Conservation (phyloP, 129 eudicot species). For the Artemisia tridentata region DNA sequence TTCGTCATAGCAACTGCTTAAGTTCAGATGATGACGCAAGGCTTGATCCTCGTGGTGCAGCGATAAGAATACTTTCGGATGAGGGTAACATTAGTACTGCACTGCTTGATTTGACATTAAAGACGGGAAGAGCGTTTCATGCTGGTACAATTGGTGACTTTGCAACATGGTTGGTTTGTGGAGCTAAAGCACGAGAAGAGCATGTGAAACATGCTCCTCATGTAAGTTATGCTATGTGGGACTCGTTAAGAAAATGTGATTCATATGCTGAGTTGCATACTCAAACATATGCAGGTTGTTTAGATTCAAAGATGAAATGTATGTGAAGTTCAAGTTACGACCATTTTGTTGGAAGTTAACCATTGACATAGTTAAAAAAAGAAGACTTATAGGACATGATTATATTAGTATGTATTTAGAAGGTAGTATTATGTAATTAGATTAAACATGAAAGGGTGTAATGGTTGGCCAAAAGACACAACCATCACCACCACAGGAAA, state of each 20-base stretch:
- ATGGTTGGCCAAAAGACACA: no score
- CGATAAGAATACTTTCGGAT: slow-evolving; percentile 46
- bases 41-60: slow-evolving; percentile 60
- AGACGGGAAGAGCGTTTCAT: slow-evolving; percentile 54
- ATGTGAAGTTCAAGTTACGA: slow-evolving; percentile 43
- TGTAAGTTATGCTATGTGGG: slow-evolving; percentile 50
- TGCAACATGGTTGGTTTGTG: slow-evolving; percentile 54
- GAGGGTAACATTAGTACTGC: slow-evolving; percentile 18
- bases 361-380: no score
- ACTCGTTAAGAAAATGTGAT: slow-evolving; percentile 36
- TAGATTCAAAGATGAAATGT: slow-evolving; percentile 48
- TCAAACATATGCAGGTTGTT: slow-evolving; percentile 45
- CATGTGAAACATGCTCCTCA: slow-evolving; percentile 52
- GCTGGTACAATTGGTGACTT: slow-evolving; percentile 58
- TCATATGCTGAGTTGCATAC: slow-evolving; percentile 47
- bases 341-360: no score
- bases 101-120: slow-evolving; percentile 47
- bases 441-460: no score
- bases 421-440: no score
- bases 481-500: no score
- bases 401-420: no score
- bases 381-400: no score
- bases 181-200: slow-evolving; percentile 43
- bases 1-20: slow-evolving; percentile 61
- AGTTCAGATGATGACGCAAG: slow-evolving; percentile 63